These are phyloP conservation scores for Eimeria zaria DNA, from an alignment of 169 alveolate genomes.

Conservation along the genomic window DNA sequence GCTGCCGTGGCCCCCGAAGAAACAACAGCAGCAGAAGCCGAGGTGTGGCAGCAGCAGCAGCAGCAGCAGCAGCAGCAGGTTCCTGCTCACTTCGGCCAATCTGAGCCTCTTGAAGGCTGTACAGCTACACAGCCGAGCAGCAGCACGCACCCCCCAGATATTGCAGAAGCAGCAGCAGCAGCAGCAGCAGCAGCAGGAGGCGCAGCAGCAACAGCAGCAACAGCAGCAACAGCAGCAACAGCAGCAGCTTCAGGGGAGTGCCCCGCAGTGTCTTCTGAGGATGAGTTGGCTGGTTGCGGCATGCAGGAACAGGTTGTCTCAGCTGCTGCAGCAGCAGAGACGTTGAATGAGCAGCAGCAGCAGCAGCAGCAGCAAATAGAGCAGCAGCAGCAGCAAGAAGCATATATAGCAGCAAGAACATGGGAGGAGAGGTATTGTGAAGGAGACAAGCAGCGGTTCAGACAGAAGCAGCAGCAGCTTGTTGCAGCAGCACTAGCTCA, in stretches of 20 bases:
- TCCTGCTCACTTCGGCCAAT: background rate
- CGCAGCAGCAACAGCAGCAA: slow-evolving; percentile 1
- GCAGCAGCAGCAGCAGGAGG: slow-evolving; percentile 39
- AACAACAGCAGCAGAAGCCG: slow-evolving; percentile 4
- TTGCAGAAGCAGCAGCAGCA: slow-evolving; percentile 21
- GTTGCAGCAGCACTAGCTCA: slow-evolving; percentile 63
- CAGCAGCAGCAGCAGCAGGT: slow-evolving; percentile 44
- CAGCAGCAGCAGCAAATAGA: slow-evolving; percentile 73
- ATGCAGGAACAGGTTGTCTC: slow-evolving; percentile 45
- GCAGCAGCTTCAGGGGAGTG: slow-evolving; percentile 42
- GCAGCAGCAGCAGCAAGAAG: slow-evolving; percentile 79
- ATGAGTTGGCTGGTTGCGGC: slow-evolving; percentile 79
- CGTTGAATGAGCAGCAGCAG: background rate
- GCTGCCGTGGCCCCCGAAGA: background rate
- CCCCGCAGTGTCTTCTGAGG: slow-evolving; percentile 73
- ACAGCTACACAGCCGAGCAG: slow-evolving; percentile 19
- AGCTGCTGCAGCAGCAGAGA: background rate
- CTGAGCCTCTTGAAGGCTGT: background rate
- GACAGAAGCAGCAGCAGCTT: slow-evolving; percentile 46
- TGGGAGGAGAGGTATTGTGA: slow-evolving; percentile 81
- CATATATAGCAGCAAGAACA: slow-evolving; percentile 48
- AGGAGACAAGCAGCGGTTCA: slow-evolving; percentile 62
- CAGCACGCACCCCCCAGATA: background rate
- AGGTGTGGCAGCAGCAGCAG: slow-evolving; percentile 21
- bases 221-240: slow-evolving; percentile 16